A percentile compares a stretch with the other conserved stretches of the same genome.
phyloP scores from a whole-genome alignment of 805 yeast genomes.

The Zygotorulaspora danielsina region DNA sequence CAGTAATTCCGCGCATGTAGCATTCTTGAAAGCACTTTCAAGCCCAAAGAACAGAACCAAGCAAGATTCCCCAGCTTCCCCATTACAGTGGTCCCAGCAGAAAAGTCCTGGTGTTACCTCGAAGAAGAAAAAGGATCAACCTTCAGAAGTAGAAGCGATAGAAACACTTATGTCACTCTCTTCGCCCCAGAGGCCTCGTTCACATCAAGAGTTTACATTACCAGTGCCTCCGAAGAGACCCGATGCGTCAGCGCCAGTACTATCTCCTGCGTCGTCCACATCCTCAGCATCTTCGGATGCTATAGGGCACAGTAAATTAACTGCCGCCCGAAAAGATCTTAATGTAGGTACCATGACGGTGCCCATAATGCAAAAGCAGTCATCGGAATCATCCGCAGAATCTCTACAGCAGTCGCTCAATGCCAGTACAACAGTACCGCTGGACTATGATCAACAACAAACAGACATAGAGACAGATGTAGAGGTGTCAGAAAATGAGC shows the following conservation, averaged over 20 bases:
- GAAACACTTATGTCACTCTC: constrained; percentile 42
- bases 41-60: constrained; percentile 31
- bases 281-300: constrained; percentile 12
- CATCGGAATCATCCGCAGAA: constrained; percentile 16
- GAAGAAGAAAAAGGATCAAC: constrained; percentile 15
- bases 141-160: constrained; percentile 40
- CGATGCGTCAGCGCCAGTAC: constrained; percentile 3
- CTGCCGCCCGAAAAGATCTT: neutral
- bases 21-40: constrained; percentile 39
- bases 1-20: constrained; percentile 39
- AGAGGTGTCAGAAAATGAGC: constrained; percentile 15
- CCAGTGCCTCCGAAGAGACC: constrained; percentile 12
- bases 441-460: constrained; percentile 16
- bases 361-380: constrained; percentile 13
- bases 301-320: constrained; percentile 3
- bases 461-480: constrained; percentile 29
- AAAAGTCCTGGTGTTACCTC: constrained; percentile 4
- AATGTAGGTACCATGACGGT: constrained; percentile 10
- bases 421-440: constrained; percentile 4
- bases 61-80: constrained; percentile 12
- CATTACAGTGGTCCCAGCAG: constrained; percentile 15
- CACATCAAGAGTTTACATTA: constrained; percentile 14
- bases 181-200: constrained; percentile 32
- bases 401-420: constrained; percentile 12
- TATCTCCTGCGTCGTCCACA: constrained; percentile 16